Evolutionary conservation across 176 grass and related monocot genomes (phyloP).

Genomic region (Triticum timopheevii): DNA sequence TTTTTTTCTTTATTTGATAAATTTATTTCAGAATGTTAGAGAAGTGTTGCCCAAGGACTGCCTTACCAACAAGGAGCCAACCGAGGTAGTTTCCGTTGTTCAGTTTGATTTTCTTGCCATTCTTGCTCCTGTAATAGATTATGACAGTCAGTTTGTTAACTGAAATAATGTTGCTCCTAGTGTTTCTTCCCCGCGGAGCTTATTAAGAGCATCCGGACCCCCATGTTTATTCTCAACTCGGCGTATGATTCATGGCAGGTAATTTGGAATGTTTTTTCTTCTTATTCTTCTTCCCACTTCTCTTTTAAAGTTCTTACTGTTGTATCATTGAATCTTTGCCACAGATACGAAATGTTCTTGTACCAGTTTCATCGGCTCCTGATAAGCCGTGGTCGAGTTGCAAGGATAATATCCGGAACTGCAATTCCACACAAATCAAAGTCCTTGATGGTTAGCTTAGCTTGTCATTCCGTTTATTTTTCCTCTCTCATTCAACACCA

Average conservation of each 20-base stretch:
- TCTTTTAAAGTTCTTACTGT: neutral
- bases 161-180: conserved; percentile 13
- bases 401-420: conserved; percentile 48
- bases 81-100: neutral
- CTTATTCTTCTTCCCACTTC: neutral
- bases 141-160: too few relatives aligned
- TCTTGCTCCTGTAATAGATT: neutral
- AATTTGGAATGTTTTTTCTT: neutral
- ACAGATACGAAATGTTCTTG: conserved; percentile 43
- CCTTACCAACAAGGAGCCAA: conserved; percentile 36
- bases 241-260: conserved; percentile 80
- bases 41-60: conserved; percentile 50
- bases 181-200: conserved; percentile 71
- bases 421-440: conserved; percentile 45
- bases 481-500: neutral
- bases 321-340: neutral
- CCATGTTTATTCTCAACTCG: conserved; percentile 61
- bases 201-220: conserved; percentile 52
- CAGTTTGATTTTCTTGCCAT: neutral
- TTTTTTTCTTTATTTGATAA: neutral
- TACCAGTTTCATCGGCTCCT: conserved; percentile 30
- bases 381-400: conserved; percentile 48
- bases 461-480: neutral
- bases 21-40: conserved; percentile 48
- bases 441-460: conserved; percentile 42